Conservation (phyloP, 1,284 basidiomycete species). For the Phellinidium pouzarii region DNA sequence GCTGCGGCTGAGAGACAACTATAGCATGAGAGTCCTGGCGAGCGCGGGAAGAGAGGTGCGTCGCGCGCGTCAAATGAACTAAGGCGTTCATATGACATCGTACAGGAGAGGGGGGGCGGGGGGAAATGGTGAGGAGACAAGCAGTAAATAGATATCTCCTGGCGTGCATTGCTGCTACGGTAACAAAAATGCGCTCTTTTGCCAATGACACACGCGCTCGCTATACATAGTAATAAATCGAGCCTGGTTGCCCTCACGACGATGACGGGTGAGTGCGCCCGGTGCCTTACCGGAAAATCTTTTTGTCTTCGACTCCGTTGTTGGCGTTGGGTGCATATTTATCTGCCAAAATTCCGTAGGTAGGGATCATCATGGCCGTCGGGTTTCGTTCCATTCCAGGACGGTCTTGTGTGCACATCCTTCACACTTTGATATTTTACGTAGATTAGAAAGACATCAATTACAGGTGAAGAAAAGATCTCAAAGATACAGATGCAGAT, state of each 20-base stretch:
- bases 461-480: too few relatives aligned
- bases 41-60: background rate
- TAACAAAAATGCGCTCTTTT: too few relatives aligned
- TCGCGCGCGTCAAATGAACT: constrained; percentile 4
- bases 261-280: background rate
- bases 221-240: background rate
- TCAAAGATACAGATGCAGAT: too few relatives aligned
- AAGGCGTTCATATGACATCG: constrained; percentile 4
- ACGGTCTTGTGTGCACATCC: too few relatives aligned
- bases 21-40: constrained; percentile 1
- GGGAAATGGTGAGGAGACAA: background rate
- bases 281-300: background rate
- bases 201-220: background rate
- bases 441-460: too few relatives aligned
- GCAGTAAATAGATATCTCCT: background rate
- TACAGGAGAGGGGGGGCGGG: background rate
- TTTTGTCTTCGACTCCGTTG: too few relatives aligned
- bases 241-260: background rate
- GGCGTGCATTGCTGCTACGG: background rate
- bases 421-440: too few relatives aligned
- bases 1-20: constrained; percentile 8
- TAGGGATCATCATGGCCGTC: too few relatives aligned
- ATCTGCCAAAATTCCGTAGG: too few relatives aligned
- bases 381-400: too few relatives aligned
- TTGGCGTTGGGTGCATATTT: too few relatives aligned